Evolutionary conservation across 306 rosid genomes (phyloP).

Genomic region (Corylus heterophylla): DNA sequence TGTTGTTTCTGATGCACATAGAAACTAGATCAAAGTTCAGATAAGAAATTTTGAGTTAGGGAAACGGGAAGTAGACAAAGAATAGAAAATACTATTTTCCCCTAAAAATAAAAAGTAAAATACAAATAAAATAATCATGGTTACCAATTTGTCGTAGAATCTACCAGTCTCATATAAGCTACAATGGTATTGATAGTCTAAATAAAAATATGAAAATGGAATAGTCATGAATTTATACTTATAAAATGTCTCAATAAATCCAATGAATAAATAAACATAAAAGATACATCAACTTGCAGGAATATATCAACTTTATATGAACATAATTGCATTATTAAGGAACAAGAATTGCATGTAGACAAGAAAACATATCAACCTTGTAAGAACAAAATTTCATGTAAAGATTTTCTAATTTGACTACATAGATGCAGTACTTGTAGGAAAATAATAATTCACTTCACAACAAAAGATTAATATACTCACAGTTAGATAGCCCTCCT

Average conservation of each 20-base stretch:
- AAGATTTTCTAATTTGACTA: neutral
- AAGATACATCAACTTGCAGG: neutral
- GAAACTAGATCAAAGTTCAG: neutral
- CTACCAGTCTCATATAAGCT: neutral
- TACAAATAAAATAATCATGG: neutral
- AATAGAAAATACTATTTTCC: neutral
- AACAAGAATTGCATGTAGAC: too few species aligned
- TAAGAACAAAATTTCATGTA: neutral
- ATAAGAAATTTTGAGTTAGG: neutral
- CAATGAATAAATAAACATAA: neutral
- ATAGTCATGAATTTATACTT: neutral
- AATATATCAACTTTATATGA: neutral
- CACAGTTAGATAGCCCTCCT: constrained; percentile 82
- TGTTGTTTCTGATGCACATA: neutral
- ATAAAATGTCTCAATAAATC: neutral
- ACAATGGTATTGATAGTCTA: neutral
- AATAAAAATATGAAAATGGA: neutral
- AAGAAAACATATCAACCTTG: neutral
- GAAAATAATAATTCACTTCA: constrained; percentile 23
- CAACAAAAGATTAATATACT: constrained; percentile 41
- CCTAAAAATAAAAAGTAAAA: neutral
- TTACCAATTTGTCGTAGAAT: neutral
- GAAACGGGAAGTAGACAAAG: neutral
- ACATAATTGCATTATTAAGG: neutral
- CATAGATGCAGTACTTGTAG: constrained; percentile 16